Evolutionary conservation across 1,284 basidiomycete species (phyloP), one percentile per base, ranked within the genome.

Genomic region (Trametes pubescens): DNA sequence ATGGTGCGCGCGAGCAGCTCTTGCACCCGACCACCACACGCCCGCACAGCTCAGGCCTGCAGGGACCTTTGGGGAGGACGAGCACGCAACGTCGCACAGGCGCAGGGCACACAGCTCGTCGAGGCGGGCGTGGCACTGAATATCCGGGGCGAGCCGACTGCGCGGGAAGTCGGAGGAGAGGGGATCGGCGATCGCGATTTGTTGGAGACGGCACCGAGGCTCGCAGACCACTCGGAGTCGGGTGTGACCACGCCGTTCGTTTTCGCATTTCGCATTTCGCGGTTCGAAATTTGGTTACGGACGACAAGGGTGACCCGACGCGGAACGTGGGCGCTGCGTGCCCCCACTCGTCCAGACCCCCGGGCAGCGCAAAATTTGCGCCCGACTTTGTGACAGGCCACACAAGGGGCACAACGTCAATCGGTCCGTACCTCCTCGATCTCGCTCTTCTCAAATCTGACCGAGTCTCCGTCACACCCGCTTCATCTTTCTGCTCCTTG

Each of bases 361-460:
- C 65, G 47, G 67, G 43, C 64, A 66, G 67, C 69, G 67, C 55
- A 61, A 69, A 71, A 60, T 69, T 72, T 66, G 57, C 29, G 38
- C n/a, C 16, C 35, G 51, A 29, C 49, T 24, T 46, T 62, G 59
- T 57, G 49, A 57, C 61, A 34, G 18, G 48, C 21, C 13, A 26
- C n/a, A 14, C 21, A 29, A 48, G 24, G 29, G 29, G 16, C 48
- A 32, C 40, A 40, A 47, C 52, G 48, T 38, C 44, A 22, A 51
- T 54, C 65, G 57, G 64, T 66, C 59, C 34, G 64, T 65, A 61
- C 38, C 29, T 57, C 54, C 59, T 64, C 64, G 59, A 62, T 66
- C 61, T 65, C 57, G 38, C 55, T 26, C 59, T 35, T 44, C 64
- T 59, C 62, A 43, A 49, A 61, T 65, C 66, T 69, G 64, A 65